Evolutionary conservation across 805 yeast genomes (phyloP).

Genomic region (Saturnispora kantuleensis): DNA sequence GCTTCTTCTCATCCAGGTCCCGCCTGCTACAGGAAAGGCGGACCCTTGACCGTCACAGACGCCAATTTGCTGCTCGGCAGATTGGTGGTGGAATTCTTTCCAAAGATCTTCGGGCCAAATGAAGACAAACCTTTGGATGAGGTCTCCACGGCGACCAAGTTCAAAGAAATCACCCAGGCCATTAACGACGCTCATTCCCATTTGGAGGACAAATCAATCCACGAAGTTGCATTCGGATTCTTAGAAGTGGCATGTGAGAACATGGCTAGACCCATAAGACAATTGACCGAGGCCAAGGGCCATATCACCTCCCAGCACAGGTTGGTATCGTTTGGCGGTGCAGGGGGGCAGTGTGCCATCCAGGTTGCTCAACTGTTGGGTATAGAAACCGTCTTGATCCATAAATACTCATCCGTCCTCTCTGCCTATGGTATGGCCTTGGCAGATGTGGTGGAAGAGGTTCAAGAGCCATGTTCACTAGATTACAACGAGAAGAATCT

Average conservation of each 20-base stretch:
- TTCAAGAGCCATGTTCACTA: conserved; percentile 61
- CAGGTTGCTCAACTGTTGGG: conserved; percentile 67
- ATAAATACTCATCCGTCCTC: conserved; percentile 71
- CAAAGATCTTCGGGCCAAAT: conserved; percentile 73
- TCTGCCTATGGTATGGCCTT: conserved; percentile 85
- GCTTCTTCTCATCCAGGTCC: conserved; percentile 90
- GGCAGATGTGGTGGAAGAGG: conserved; percentile 76
- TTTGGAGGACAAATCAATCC: conserved; percentile 35
- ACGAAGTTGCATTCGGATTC: conserved; percentile 74
- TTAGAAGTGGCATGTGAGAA: conserved; percentile 76
- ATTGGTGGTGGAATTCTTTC: conserved; percentile 63
- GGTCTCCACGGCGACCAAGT: conserved; percentile 40
- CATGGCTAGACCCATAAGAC: conserved; percentile 86
- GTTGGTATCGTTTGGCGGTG: conserved; percentile 83
- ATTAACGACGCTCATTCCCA: conserved; percentile 46
- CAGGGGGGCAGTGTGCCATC: conserved; percentile 87
- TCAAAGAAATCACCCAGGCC: conserved; percentile 40
- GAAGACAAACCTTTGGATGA: conserved; percentile 62
- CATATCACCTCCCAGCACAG: conserved; percentile 54
- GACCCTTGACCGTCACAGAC: conserved; percentile 78
- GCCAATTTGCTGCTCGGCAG: conserved; percentile 71
- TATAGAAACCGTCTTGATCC: conserved; percentile 58
- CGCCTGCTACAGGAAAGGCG: conserved; percentile 76
- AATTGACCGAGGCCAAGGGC: conserved; percentile 79
- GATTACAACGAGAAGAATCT: conserved; percentile 28